Conservation (phyloP, 768 basidiomycete species). For the Lyophyllum decastes region DNA sequence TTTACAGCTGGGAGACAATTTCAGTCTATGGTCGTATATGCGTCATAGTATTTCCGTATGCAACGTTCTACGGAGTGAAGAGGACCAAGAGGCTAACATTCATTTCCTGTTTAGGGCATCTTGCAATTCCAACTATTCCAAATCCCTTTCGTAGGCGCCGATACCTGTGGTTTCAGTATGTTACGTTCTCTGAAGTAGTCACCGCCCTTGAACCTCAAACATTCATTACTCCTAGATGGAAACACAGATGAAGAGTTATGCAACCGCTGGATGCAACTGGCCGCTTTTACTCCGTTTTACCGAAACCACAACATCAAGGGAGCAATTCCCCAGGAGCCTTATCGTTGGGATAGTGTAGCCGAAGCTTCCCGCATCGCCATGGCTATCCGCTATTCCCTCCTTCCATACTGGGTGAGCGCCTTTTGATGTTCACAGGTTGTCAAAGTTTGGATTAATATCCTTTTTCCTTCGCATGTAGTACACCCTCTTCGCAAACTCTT, state of each 20-base stretch:
- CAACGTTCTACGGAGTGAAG: too few relatives aligned
- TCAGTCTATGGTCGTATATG: constrained; percentile 75
- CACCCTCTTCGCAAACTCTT: constrained; percentile 72
- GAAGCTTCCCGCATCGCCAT: constrained; percentile 74
- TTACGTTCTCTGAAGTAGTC: constrained; percentile 5
- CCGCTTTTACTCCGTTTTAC: constrained; percentile 82
- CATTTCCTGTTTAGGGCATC: constrained; percentile 52
- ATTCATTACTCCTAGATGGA: constrained; percentile 31
- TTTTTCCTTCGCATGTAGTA: constrained; percentile 46
- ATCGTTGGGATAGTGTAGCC: constrained; percentile 79
- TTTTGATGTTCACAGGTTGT: not conserved
- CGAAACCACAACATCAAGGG: constrained; percentile 73
- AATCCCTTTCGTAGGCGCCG: constrained; percentile 83
- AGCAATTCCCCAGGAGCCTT: constrained; percentile 76
- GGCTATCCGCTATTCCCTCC: constrained; percentile 64
- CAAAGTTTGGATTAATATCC: not conserved
- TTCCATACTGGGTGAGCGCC: constrained; percentile 77
- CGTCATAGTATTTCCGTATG: constrained; percentile 54
- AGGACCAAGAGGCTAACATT: too few relatives aligned
- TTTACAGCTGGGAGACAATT: constrained; percentile 72
- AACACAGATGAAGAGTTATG: constrained; percentile 83
- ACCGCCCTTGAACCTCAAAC: too few relatives aligned
- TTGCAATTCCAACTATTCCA: constrained; percentile 85
- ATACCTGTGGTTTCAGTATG: constrained; percentile 69
- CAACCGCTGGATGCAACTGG: constrained; percentile 85